Base-by-base conservation (phyloP, 495 filamentous ascomycete species). In the Pseudoneurospora amorphoporcata region DNA sequence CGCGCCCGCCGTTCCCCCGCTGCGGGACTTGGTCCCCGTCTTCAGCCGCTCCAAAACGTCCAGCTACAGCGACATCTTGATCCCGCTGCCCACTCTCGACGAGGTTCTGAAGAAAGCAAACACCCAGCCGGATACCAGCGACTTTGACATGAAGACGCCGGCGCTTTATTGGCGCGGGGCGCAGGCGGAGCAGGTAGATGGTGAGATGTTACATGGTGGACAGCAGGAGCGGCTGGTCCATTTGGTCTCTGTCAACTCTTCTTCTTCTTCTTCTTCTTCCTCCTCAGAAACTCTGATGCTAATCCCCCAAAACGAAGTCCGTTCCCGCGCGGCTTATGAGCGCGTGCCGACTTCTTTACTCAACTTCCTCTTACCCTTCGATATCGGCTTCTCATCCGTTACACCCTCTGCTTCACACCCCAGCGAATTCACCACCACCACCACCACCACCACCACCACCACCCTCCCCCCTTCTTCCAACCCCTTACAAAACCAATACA, bases 81-180 rank as follows among this genome's bases (percentile, higher is more conserved):
- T 97, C 71, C 94, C 94, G 87, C 72, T 97, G 2, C 90, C 91
- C 68, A 90, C 89, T 0, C 88, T 88, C 45, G 89, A 88, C 0
- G 90, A 90, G 87, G 39, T 37, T 8, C 47, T 65, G 29, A 16
- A 65, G 23, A 65, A 65, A 14, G 53, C 32, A 0, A 71, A 75
- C 14, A 73, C 77, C 6, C 79, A 83, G 5, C 79, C 81, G 16
- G 80, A 65, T 7, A 61, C 32, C 39, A 37, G 80, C 14, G 45
- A 72, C 0, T 91, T 90, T 81, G 78, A 80, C 7, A 73, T 84
- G 39, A 92, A 91, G 75, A 75, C 79, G 39, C 80, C 88, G 16
- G 79, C 78, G 0, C 78, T 92, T 17, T 87, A 88, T 71, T 94
- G 91, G 91, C 88, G 91, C 45, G 89, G 88, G 19, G 82, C 78